Evolutionary conservation across 2,329 filamentous ascomycete genomes (phyloP).

Genomic region (Alternaria alternata): DNA sequence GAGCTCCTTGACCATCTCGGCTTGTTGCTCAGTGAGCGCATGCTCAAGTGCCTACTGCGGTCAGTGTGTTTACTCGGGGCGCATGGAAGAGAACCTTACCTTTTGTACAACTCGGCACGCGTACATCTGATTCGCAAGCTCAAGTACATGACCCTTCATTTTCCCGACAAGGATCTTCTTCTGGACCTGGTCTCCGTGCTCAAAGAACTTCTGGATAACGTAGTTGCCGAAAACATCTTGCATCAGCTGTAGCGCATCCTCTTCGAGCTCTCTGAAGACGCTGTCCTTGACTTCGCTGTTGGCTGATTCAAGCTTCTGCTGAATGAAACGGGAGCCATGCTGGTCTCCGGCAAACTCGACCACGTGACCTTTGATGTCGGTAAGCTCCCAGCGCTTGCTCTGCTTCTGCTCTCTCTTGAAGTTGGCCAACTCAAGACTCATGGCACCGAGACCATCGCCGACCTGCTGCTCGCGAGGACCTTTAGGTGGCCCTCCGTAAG

Average conservation of each 20-base stretch:
- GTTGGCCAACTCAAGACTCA: constrained; percentile 79
- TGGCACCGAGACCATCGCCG: constrained; percentile 61
- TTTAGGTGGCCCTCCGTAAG: constrained; percentile 51
- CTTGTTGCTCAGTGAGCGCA: constrained; percentile 90
- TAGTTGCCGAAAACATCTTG: constrained; percentile 98
- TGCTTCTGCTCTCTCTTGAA: constrained; percentile 79
- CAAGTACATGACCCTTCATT: constrained; percentile 85
- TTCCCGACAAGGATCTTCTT: constrained; percentile 85
- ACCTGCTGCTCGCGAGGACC: constrained; percentile 63
- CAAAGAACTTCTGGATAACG: constrained; percentile 97
- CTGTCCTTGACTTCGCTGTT: constrained; percentile 96
- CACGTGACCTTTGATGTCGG: constrained; percentile 85
- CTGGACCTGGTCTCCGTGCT: constrained; percentile 92
- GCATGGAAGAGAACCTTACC: constrained; percentile 54
- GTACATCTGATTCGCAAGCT: constrained; percentile 87
- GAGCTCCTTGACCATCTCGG: constrained; percentile 81
- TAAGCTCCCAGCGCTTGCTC: constrained; percentile 80
- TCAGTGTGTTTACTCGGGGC: not conserved
- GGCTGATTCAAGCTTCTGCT: constrained; percentile 87
- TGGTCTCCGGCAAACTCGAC: constrained; percentile 97
- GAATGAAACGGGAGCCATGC: constrained; percentile 93
- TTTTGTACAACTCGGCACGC: constrained; percentile 96
- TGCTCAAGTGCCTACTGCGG: constrained; percentile 78
- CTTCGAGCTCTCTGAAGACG: constrained; percentile 85
- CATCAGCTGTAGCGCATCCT: constrained; percentile 88